Evolutionary conservation across 108 stramenopile species (phyloP).

Genomic region (Stephanodiscus triporus): DNA sequence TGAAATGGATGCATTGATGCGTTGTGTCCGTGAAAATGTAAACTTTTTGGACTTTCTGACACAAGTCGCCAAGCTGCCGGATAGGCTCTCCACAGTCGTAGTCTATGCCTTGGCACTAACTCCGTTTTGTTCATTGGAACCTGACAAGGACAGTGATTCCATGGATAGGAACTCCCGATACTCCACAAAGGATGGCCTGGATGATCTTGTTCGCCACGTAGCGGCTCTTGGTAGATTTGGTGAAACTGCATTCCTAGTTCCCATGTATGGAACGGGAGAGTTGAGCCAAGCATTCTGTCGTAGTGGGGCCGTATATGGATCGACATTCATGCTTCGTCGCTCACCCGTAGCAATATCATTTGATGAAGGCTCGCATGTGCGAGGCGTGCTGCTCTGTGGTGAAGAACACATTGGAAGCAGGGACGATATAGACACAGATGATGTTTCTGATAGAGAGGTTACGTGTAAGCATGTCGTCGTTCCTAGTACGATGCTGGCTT

Average conservation of each 20-base stretch:
- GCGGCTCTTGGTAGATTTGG: slow-evolving; percentile 79
- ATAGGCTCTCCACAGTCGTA: slow-evolving; percentile 53
- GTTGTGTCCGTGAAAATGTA: slow-evolving; percentile 58
- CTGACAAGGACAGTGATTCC: slow-evolving; percentile 2
- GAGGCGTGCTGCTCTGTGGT: slow-evolving; percentile 29
- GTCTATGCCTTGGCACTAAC: slow-evolving; percentile 76
- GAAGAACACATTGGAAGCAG: slow-evolving; percentile 26
- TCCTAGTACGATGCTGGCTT: slow-evolving; percentile 40
- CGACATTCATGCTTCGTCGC: slow-evolving; percentile 78
- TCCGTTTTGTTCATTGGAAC: slow-evolving; percentile 18
- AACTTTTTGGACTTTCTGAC: slow-evolving; percentile 63
- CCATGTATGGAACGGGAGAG: slow-evolving; percentile 86
- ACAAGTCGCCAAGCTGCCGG: slow-evolving; percentile 61
- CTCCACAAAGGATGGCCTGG: slow-evolving; percentile 60
- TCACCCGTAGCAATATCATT: slow-evolving; percentile 37
- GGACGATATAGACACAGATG: slow-evolving; percentile 39
- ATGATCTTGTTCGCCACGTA: slow-evolving; percentile 63
- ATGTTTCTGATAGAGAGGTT: slow-evolving; percentile 48
- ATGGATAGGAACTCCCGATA: slow-evolving; percentile 10
- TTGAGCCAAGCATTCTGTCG: slow-evolving; percentile 85
- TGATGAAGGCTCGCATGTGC: slow-evolving; percentile 20
- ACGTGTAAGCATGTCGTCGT: slow-evolving; percentile 64
- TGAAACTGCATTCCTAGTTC: slow-evolving; percentile 74
- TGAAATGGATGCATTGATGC: slow-evolving; percentile 58
- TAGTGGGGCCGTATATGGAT: slow-evolving; percentile 84